Evolutionary conservation across 108 stramenopile species (phyloP), one percentile per base, ranked within the genome.

Genomic region (Craspedostauros australis): DNA sequence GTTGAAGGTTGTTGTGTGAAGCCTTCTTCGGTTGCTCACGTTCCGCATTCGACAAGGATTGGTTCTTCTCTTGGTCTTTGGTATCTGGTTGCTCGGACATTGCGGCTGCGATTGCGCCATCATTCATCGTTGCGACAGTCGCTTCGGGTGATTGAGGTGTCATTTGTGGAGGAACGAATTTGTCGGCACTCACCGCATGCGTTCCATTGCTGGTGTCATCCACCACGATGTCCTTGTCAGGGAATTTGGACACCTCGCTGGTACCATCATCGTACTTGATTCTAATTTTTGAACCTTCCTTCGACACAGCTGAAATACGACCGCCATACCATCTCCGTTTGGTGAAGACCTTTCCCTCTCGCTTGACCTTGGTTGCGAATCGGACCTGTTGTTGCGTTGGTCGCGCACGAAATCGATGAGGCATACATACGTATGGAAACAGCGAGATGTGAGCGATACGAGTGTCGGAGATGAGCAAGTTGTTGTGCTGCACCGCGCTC

Each of bases 251-350:
- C 1, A 81, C 39, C 53, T 92, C 90, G 18, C 66, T 56, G 0
- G 90, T 86, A 14, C 84, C 82, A 57, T 92, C 90, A 53, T 92
- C 90, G 54, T 92, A 92, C 41, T 79, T 76, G 41, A 92, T 88
- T 34, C 65, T 46, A 14, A 92, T 74, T 48, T 75, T 79, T 24
- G 66, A 43, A 3, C 86, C 77, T 9, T 66, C 64, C 19, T 62
- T 71, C 1, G 64, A 61, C 5, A 72, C 62, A 14, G 50, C 49
- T 5, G 64, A 54, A 16, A 92, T 70, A 41, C 70, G 48, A 9
- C 91, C 91, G 0, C 86, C 91, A 38, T 80, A 92, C 82, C 82
- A 92, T 54, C 71, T 82, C 15, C 72, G 50, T 24, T 80, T 84
- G n/a, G 57, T 56, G 11, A 60, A 46, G 5, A 43, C 46, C 28